Evolutionary conservation across 352 stramenopile species (phyloP), one percentile per base, ranked within the genome.

Genomic region (Elongisporangium prolatum): DNA sequence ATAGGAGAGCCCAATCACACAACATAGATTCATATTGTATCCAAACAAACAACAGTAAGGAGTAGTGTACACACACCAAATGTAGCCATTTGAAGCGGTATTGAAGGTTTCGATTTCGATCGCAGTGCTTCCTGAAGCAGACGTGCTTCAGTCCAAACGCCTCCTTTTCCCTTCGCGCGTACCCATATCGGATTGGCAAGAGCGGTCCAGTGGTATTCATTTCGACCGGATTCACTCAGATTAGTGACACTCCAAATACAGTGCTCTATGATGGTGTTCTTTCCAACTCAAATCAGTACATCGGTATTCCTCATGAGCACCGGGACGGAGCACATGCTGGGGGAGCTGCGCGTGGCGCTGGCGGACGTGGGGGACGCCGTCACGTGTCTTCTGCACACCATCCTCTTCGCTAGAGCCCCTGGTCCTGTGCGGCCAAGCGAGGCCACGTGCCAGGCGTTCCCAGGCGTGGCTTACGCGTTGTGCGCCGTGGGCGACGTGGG

Each of bases 401-500:
- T 94, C 57, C 67, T 94, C 20, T 94, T 94, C 68, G 89, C 82
- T 16, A 66, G 84, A 21, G 83, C 84, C 9, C 84, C 82, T 0
- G 84, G 84, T 0, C 84, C 82, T 18, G 82, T 92, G 24, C 76
- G 81, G 0, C 84, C 84, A 1, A 89, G 75, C 21, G 82, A 93
- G 60, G 79, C 82, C 47, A 85, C 84, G 52, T 93, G 84, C 58
- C 75, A 87, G 21, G 71, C 76, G 28, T 93, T 93, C 59, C 84
- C 82, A 6, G 77, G 67, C 48, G 74, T 93, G 50, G 89, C 82
- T 28, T 93, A 93, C 62, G 80, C 84, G 48, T 63, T 90, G 38
- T 91, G 83, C 51, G 80, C 79, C 22, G 84, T 90, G 22, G 84
- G 80, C 40, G 84, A 94, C 54, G 82, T 92, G 9, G 83, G 74